These are phyloP conservation scores for Hypomontagnella monticulosa DNA, from an alignment of 495 filamentous ascomycete species.

Conservation along the genomic window DNA sequence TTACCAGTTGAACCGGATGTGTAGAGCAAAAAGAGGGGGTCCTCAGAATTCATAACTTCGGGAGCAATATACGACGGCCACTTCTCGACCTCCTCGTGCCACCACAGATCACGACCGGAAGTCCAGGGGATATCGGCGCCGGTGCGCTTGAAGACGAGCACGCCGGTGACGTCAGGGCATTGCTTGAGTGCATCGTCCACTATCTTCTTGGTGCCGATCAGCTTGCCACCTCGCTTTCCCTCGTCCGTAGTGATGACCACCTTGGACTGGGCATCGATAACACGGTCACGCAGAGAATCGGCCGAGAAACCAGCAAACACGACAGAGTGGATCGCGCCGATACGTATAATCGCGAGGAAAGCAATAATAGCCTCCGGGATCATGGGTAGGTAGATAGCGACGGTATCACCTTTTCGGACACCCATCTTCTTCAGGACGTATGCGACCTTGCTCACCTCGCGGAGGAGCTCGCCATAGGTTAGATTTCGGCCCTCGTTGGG, in stretches of 20 bases:
- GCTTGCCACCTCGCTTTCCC: slow-evolving; percentile 96
- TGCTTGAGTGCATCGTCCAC: slow-evolving; percentile 98
- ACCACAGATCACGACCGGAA: slow-evolving; percentile 90
- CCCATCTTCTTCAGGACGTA: slow-evolving; percentile 92
- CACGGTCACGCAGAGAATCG: slow-evolving; percentile 95
- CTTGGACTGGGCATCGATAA: slow-evolving; percentile 86
- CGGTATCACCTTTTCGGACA: slow-evolving; percentile 96
- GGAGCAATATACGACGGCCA: slow-evolving; percentile 91
- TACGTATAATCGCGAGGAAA: slow-evolving; percentile 89
- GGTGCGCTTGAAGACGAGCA: slow-evolving; percentile 94
- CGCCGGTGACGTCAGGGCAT: slow-evolving; percentile 87
- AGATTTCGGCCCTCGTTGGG: slow-evolving; percentile 85
- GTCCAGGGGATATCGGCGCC: slow-evolving; percentile 94
- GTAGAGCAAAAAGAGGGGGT: slow-evolving; percentile 97
- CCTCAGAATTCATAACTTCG: slow-evolving; percentile 88
- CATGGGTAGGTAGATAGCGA: slow-evolving; percentile 98
- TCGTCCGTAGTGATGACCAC: slow-evolving; percentile 97
- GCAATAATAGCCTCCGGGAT: slow-evolving; percentile 94
- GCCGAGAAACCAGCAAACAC: slow-evolving; percentile 99
- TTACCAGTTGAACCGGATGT: slow-evolving; percentile 98
- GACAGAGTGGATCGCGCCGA: slow-evolving; percentile 97
- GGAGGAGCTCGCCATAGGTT: slow-evolving; percentile 92
- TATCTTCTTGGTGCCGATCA: slow-evolving; percentile 99
- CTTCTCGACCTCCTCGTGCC: slow-evolving; percentile 97
- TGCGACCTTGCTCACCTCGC: slow-evolving; percentile 87